Conservation (phyloP, 1,284 basidiomycete species). For the Melanopsichium pennsylvanicum region DNA sequence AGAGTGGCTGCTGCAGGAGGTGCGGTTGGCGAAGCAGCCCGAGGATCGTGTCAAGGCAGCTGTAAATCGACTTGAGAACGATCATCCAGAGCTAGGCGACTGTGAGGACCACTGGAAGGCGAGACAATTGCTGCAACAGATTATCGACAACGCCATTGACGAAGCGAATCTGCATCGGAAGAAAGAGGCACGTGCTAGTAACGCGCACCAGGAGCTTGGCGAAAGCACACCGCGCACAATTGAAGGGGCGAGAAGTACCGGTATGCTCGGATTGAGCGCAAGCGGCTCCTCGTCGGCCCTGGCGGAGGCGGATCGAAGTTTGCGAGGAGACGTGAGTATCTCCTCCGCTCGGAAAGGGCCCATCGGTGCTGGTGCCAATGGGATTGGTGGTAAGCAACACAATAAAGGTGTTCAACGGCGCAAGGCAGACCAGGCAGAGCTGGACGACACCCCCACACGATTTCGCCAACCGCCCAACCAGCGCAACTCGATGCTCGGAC, state of each 20-base stretch:
- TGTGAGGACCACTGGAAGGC: slow-evolving; percentile 56
- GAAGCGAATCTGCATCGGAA: slow-evolving; percentile 51
- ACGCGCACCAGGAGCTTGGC: slow-evolving; percentile 22
- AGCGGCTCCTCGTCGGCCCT: slow-evolving; percentile 30
- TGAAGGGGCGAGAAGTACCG: slow-evolving; percentile 14
- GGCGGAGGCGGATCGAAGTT: slow-evolving; percentile 30
- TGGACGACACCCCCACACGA: slow-evolving; percentile 41
- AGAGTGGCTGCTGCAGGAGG: slow-evolving; percentile 51
- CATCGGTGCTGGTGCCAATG: not conserved
- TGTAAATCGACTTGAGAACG: slow-evolving; percentile 44
- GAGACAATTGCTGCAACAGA: slow-evolving; percentile 50
- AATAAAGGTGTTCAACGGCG: slow-evolving; percentile 22
- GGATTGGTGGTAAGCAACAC: slow-evolving; percentile 4
- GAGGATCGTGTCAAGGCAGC: slow-evolving; percentile 49
- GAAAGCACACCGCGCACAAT: slow-evolving; percentile 26
- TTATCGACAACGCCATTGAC: slow-evolving; percentile 57
- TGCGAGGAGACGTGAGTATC: slow-evolving; percentile 20
- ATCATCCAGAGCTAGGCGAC: slow-evolving; percentile 44
- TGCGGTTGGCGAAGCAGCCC: slow-evolving; percentile 51
- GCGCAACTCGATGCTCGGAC: slow-evolving; percentile 27
- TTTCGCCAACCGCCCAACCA: slow-evolving; percentile 35
- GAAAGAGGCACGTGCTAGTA: slow-evolving; percentile 34
- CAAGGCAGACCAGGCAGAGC: slow-evolving; percentile 42
- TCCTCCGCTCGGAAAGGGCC: slow-evolving; percentile 16
- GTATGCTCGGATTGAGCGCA: slow-evolving; percentile 25